These are phyloP conservation scores for Blastobotrys terrestris DNA, from an alignment of 805 yeast species.

Conservation along the genomic window DNA sequence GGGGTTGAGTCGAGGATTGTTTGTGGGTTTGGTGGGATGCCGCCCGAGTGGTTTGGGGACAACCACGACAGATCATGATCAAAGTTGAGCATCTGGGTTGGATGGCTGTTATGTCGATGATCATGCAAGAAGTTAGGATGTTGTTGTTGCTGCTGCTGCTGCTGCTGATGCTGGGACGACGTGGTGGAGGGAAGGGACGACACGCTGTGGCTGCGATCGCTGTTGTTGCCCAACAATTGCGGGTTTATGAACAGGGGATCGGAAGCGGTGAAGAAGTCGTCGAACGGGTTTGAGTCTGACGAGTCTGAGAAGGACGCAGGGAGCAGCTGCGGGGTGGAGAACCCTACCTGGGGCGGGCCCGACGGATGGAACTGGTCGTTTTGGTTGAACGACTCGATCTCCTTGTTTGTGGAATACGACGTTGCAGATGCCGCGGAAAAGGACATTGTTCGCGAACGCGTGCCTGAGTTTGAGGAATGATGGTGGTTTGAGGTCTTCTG, in stretches of 20 bases:
- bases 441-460: constrained; percentile 33
- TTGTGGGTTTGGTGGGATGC: background rate
- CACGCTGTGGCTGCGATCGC: background rate
- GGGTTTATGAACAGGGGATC: constrained; percentile 25
- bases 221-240: constrained; percentile 12
- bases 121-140: background rate
- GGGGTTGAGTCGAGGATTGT: background rate
- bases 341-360: constrained; percentile 65
- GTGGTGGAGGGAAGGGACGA: background rate
- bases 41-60: constrained; percentile 1
- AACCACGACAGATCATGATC: constrained; percentile 7
- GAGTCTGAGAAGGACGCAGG: constrained; percentile 36
- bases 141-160: background rate
- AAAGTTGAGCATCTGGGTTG: background rate
- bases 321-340: constrained; percentile 71
- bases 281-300: constrained; percentile 47
- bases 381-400: constrained; percentile 23
- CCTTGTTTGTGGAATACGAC: constrained; percentile 52
- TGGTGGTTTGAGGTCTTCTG: background rate
- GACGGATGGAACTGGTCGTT: constrained; percentile 14
- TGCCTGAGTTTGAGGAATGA: background rate
- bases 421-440: constrained; percentile 58
- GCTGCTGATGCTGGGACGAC: background rate
- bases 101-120: background rate
- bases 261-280: constrained; percentile 43